Evolutionary conservation across 805 yeast genomes (phyloP).

Genomic region (Lachancea cidri): DNA sequence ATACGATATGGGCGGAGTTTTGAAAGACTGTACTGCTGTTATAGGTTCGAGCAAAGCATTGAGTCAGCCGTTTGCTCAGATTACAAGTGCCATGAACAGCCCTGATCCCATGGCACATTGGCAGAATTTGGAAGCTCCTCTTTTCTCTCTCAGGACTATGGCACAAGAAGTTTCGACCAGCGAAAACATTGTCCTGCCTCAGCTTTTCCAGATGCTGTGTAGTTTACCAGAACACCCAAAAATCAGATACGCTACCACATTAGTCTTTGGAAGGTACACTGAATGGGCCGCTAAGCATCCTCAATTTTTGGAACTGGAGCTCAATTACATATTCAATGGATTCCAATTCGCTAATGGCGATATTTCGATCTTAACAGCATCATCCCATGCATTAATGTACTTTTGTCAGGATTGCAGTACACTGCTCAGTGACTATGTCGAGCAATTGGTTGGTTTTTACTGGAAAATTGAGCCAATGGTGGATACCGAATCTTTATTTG

Average conservation of each 20-base stretch:
- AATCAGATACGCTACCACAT: constrained; percentile 85
- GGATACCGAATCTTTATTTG: constrained; percentile 66
- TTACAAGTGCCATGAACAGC: constrained; percentile 37
- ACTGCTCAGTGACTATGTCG: constrained; percentile 59
- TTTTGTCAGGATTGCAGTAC: constrained; percentile 87
- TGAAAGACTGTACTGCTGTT: constrained; percentile 91
- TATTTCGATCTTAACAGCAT: constrained; percentile 61
- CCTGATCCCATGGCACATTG: constrained; percentile 41
- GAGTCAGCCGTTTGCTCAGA: constrained; percentile 58
- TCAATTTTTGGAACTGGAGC: constrained; percentile 71
- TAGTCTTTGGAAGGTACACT: constrained; percentile 93
- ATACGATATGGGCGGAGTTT: constrained; percentile 96
- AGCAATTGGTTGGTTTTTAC: constrained; percentile 72
- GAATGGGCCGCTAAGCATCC: constrained; percentile 92
- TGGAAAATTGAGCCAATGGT: constrained; percentile 47
- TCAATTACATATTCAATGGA: constrained; percentile 78
- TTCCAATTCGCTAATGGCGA: constrained; percentile 38
- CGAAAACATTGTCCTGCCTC: constrained; percentile 67
- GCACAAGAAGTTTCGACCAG: constrained; percentile 76
- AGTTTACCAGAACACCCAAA: constrained; percentile 78
- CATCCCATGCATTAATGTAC: constrained; percentile 89
- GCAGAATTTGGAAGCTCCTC: constrained; percentile 88
- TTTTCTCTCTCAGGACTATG: constrained; percentile 88
- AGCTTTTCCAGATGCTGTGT: constrained; percentile 50
- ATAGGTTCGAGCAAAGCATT: constrained; percentile 73